These are phyloP conservation scores for Colletotrichum sp. DNA, from an alignment of 2,329 filamentous ascomycete species.

Conservation along the genomic window DNA sequence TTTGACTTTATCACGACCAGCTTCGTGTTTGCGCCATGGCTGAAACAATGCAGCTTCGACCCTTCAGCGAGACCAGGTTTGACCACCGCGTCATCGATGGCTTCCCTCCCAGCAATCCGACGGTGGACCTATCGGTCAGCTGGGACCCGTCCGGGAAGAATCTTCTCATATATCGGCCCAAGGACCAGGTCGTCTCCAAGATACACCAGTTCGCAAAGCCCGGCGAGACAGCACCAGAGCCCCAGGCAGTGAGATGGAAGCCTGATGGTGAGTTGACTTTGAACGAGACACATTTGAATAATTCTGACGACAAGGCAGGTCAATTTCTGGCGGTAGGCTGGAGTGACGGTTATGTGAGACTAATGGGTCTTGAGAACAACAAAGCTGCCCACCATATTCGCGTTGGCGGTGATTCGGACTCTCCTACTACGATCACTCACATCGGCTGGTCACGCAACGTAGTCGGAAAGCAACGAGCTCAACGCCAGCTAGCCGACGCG, in stretches of 20 bases:
- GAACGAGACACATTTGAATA: neutral
- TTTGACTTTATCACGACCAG: conserved; percentile 10
- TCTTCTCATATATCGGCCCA: conserved; percentile 79
- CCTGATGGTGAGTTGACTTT: conserved; percentile 62
- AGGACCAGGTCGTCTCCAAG: conserved; percentile 69
- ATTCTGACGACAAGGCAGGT: conserved; percentile 46
- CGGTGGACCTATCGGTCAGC: conserved; percentile 82
- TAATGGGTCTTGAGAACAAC: conserved; percentile 80
- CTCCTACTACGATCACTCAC: conserved; percentile 49
- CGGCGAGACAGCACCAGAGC: conserved; percentile 44
- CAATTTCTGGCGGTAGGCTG: conserved; percentile 83
- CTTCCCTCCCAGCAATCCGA: conserved; percentile 78
- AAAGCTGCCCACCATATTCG: conserved; percentile 79
- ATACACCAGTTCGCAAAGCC: conserved; percentile 49
- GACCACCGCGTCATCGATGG: conserved; percentile 58
- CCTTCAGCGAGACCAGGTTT: conserved; percentile 63
- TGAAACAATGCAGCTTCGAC: conserved; percentile 42
- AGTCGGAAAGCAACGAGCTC: conserved; percentile 27
- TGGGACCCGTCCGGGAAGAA: conserved; percentile 69
- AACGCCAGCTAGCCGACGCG: conserved; percentile 16
- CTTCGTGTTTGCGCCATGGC: conserved; percentile 22
- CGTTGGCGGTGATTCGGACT: conserved; percentile 45
- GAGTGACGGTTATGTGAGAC: conserved; percentile 78
- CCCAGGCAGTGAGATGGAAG: conserved; percentile 66
- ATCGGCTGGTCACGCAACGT: conserved; percentile 58